A percentile compares a stretch with the other conserved stretches of the same genome.
Evolutionary conservation across 2,329 filamentous ascomycete species (phyloP).

Genomic region (Escovopsis sp.): DNA sequence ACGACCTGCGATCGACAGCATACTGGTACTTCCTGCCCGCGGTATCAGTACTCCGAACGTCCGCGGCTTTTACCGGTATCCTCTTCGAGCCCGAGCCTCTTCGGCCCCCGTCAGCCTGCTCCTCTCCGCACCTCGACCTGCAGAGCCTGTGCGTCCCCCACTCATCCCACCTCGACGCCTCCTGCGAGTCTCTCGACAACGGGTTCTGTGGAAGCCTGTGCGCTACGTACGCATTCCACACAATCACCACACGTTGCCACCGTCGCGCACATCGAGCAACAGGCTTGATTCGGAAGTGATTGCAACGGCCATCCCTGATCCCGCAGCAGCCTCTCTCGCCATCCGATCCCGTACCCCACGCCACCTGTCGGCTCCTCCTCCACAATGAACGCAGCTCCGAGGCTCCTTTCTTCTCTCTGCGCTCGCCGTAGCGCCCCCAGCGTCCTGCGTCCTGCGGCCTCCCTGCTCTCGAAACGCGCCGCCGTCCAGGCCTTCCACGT

Average conservation of each 20-base stretch:
- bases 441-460: conserved; percentile 17
- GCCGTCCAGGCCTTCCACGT: conserved; percentile 37
- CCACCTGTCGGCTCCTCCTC: neutral
- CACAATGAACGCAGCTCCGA: conserved; percentile 16
- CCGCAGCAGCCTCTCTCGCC: neutral
- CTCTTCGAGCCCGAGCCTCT: neutral
- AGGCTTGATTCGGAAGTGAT: neutral
- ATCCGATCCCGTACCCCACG: neutral
- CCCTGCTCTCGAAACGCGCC: conserved; percentile 27
- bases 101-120: neutral
- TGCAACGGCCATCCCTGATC: neutral
- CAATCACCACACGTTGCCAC: no score
- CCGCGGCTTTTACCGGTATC: no score
- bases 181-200: neutral
- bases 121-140: neutral
- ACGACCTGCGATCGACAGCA: no score
- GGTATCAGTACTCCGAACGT: no score
- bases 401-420: conserved; percentile 16
- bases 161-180: neutral
- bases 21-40: no score
- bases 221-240: no score
- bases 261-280: neutral
- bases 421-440: conserved; percentile 15
- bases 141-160: neutral
- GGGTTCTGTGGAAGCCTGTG: no score